A percentile compares a stretch with the other conserved stretches of the same genome.
phyloP scores from a whole-genome alignment of 805 yeast species.

The Wickerhamomyces strasburgensis region DNA sequence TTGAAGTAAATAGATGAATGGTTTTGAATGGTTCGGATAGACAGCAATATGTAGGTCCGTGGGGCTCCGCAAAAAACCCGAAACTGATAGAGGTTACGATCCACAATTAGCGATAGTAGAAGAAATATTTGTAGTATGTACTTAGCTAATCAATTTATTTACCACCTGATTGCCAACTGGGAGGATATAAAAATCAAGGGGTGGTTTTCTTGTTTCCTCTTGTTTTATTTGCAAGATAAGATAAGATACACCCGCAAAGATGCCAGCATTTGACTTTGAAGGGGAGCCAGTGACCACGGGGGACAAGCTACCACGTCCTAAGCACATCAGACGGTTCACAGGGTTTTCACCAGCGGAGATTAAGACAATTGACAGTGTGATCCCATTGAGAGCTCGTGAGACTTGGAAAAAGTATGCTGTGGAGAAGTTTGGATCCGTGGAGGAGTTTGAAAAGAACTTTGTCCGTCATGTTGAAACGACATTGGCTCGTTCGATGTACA shows the following conservation, averaged over 20 bases:
- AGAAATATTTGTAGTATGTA: no score
- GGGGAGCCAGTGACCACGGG: constrained; percentile 11
- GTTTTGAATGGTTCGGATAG: no score
- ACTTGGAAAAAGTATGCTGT: constrained; percentile 72
- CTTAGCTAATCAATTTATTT: no score
- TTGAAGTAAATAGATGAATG: no score
- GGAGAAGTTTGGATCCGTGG: constrained; percentile 39
- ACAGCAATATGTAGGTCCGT: no score
- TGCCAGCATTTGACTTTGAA: not conserved
- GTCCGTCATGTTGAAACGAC: constrained; percentile 87
- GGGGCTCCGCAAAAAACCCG: no score
- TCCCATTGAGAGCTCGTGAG: constrained; percentile 73
- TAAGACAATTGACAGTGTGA: constrained; percentile 71
- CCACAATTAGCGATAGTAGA: no score
- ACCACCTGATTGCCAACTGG: no score
- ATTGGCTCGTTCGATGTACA: constrained; percentile 85
- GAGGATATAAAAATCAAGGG: no score
- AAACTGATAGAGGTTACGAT: no score
- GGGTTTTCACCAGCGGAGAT: constrained; percentile 92
- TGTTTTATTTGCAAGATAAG: no score
- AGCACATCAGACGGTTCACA: constrained; percentile 71
- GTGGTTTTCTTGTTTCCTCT: no score
- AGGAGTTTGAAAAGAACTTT: constrained; percentile 61
- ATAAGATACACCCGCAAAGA: not conserved
- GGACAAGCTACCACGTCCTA: constrained; percentile 28